Evolutionary conservation across 1,139 yeast species (phyloP).

Genomic region (Scheffersomyces illinoinensis): DNA sequence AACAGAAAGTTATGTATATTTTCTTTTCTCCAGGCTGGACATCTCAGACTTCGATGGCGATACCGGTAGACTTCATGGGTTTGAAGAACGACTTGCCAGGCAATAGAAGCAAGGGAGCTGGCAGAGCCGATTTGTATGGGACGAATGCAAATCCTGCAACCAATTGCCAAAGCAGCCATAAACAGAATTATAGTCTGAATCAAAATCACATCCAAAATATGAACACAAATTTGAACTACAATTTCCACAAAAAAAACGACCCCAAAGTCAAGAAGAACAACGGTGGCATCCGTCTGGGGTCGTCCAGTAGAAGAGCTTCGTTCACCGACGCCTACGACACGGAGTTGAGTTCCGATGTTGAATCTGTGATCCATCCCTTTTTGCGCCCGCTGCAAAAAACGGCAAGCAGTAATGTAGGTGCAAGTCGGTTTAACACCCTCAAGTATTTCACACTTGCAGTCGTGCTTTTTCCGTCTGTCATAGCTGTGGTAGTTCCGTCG

Average conservation of each 20-base stretch:
- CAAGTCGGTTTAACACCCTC: slow-evolving; percentile 6
- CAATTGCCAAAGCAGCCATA: neutral
- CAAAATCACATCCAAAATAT: neutral
- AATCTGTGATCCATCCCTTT: slow-evolving; percentile 8
- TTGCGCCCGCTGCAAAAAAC: slow-evolving; percentile 2
- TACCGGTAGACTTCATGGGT: neutral
- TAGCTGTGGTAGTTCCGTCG: slow-evolving; percentile 11
- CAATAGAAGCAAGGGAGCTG: neutral
- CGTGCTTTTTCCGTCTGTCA: slow-evolving; percentile 12
- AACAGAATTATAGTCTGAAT: neutral
- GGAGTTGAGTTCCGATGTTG: slow-evolving; percentile 5
- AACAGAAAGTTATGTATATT: neutral
- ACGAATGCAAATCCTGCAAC: neutral
- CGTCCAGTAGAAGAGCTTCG: neutral
- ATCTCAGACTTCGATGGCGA: neutral
- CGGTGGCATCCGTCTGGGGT: neutral
- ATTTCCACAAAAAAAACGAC: neutral
- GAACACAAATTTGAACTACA: neutral
- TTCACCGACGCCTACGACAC: neutral
- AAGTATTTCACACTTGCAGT: slow-evolving; percentile 11
- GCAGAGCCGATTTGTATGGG: neutral
- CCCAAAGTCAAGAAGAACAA: neutral
- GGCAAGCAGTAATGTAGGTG: neutral
- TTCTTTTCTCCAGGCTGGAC: neutral
- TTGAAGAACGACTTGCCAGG: neutral